Conservation (phyloP, 2,329 filamentous ascomycete genomes). For the Pseudocercospora cruenta region DNA sequence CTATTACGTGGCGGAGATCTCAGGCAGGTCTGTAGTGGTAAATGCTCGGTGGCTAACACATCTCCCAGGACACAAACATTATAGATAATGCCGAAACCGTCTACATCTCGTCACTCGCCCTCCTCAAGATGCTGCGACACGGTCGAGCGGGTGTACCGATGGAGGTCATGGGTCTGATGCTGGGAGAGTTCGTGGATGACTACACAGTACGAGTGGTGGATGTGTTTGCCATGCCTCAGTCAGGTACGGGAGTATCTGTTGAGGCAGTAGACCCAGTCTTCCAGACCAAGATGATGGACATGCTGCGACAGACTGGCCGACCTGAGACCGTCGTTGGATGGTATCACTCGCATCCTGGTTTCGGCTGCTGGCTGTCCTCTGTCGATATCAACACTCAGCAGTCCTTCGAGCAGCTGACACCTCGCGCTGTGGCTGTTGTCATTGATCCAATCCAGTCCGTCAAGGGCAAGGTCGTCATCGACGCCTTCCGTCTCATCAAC, state of each 20-base stretch:
- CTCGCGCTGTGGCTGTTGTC: slow-evolving; percentile 94
- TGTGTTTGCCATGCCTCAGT: slow-evolving; percentile 99
- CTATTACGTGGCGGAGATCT: not conserved
- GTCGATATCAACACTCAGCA: slow-evolving; percentile 99
- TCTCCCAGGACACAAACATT: slow-evolving; percentile 78
- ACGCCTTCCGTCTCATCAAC: slow-evolving; percentile 98
- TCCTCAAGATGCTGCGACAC: slow-evolving; percentile 98
- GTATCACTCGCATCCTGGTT: slow-evolving; percentile 99
- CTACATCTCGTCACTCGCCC: slow-evolving; percentile 95
- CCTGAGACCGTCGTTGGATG: slow-evolving; percentile 97
- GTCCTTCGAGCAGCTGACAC: slow-evolving; percentile 98
- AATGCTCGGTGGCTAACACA: slow-evolving; percentile 8
- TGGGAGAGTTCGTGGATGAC: slow-evolving; percentile 98
- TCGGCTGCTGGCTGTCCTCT: slow-evolving; percentile 97
- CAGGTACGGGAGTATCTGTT: slow-evolving; percentile 95
- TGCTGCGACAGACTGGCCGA: slow-evolving; percentile 96
- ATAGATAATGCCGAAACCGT: slow-evolving; percentile 99
- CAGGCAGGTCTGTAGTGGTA: too few relatives aligned
- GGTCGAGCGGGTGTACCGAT: slow-evolving; percentile 97
- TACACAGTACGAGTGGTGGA: slow-evolving; percentile 98
- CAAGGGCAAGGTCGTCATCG: slow-evolving; percentile 99
- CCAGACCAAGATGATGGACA: slow-evolving; percentile 99
- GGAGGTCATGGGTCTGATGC: slow-evolving; percentile 99
- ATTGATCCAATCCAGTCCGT: slow-evolving; percentile 99
- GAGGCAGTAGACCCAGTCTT: slow-evolving; percentile 98